Conservation (phyloP, 228 moss, liverwort and hornwort species). For the Sphagnum magellanicum region DNA sequence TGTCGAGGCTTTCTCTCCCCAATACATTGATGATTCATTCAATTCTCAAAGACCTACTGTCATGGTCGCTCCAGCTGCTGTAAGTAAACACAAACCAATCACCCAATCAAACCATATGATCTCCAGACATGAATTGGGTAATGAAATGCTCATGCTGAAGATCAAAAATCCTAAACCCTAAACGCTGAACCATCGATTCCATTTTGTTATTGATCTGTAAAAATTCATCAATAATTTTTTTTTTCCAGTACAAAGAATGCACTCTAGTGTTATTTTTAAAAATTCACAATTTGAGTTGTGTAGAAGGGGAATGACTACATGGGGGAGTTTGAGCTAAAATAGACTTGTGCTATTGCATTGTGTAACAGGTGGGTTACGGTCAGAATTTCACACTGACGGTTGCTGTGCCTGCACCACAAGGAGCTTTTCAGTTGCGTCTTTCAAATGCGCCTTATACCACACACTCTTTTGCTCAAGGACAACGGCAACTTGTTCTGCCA, state of each 20-base stretch:
- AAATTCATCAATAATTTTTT: too few species aligned
- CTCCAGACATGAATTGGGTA: neutral
- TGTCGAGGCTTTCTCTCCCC: constrained; percentile 12
- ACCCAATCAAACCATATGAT: neutral
- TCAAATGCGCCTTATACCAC: constrained; percentile 4
- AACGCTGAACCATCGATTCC: too few species aligned
- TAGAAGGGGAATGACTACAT: too few species aligned
- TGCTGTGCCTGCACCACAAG: constrained; percentile 6
- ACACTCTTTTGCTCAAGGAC: constrained; percentile 11
- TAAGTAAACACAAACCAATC: neutral
- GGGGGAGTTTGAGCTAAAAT: too few species aligned
- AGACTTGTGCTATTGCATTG: neutral
- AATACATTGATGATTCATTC: constrained; percentile 1
- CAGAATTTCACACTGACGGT: constrained; percentile 12
- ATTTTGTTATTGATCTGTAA: too few species aligned
- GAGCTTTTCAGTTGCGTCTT: constrained; percentile 10
- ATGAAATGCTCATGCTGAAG: too few species aligned
- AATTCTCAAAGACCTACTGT: constrained; percentile 17
- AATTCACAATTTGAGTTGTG: too few species aligned
- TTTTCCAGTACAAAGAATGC: too few species aligned
- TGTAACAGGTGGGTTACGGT: constrained; percentile 17
- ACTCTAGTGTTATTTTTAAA: too few species aligned
- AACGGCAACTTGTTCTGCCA: constrained; percentile 7
- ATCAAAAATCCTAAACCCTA: too few species aligned
- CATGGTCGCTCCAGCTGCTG: constrained; percentile 10